A percentile compares a stretch with the other conserved stretches of the same genome.
These are phyloP conservation scores for Ceratocystis smalleyi DNA, from an alignment of 2,329 filamentous ascomycete species.

Conservation along the genomic window DNA sequence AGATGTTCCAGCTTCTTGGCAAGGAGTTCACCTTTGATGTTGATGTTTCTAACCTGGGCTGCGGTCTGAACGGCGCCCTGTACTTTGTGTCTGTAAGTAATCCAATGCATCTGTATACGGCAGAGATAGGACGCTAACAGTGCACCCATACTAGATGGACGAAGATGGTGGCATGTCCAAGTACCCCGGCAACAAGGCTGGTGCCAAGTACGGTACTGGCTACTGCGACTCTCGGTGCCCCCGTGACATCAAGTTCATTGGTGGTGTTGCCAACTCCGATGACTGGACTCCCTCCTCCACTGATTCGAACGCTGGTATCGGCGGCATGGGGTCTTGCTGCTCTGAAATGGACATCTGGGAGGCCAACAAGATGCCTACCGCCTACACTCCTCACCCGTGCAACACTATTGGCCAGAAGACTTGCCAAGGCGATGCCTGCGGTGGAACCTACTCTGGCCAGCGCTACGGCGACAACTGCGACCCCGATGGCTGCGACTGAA, in stretches of 20 bases:
- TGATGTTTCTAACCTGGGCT: constrained; percentile 45
- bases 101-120: neutral
- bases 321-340: constrained; percentile 38
- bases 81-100: constrained; percentile 34
- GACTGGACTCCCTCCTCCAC: constrained; percentile 33
- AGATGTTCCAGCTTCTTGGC: constrained; percentile 44
- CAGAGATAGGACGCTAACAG: neutral
- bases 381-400: constrained; percentile 43
- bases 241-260: constrained; percentile 35
- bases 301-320: constrained; percentile 36
- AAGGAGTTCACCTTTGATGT: constrained; percentile 53
- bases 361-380: constrained; percentile 41
- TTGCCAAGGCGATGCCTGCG: constrained; percentile 25
- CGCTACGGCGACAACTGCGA: constrained; percentile 46
- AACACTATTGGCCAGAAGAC: constrained; percentile 18
- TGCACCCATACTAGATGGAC: constrained; percentile 28
- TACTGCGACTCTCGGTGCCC: constrained; percentile 37
- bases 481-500: constrained; percentile 50
- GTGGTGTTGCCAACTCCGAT: constrained; percentile 30
- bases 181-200: constrained; percentile 30
- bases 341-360: constrained; percentile 44
- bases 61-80: constrained; percentile 50
- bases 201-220: constrained; percentile 40
- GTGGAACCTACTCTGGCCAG: constrained; percentile 32
- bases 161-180: constrained; percentile 34